Conservation (phyloP, 148 eudicot species). For the Camellia granthamiana region DNA sequence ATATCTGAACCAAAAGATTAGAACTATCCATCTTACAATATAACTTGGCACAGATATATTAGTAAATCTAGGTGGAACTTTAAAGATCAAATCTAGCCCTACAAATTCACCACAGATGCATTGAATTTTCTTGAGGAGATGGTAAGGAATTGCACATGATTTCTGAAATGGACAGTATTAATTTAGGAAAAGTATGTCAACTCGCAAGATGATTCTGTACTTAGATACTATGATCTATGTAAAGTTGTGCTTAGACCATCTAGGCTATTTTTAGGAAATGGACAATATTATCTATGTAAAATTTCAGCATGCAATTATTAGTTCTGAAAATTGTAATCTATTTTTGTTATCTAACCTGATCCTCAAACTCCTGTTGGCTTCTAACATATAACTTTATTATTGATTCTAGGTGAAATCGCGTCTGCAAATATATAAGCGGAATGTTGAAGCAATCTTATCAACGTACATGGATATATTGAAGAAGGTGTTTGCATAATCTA, state of each 20-base stretch:
- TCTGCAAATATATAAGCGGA: conserved; percentile 71
- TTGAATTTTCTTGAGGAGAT: background rate
- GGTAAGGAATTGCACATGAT: too few species aligned
- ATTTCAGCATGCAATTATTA: background rate
- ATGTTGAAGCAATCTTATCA: conserved; percentile 65
- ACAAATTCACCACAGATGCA: background rate
- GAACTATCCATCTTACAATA: background rate
- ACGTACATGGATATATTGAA: conserved; percentile 55
- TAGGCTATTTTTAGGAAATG: too few species aligned
- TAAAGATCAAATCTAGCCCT: background rate
- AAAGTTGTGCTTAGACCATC: background rate
- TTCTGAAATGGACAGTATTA: too few species aligned
- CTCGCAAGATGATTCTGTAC: too few species aligned
- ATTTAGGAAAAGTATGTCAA: too few species aligned
- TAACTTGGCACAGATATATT: background rate
- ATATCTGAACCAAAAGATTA: background rate
- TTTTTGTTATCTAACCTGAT: background rate
- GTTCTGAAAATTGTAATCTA: background rate
- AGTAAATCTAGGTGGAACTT: background rate
- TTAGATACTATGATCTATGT: too few species aligned
- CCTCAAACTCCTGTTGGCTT: background rate
- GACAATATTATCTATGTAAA: too few species aligned
- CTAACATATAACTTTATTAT: background rate
- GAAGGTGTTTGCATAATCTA: conserved; percentile 48
- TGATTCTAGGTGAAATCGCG: conserved; percentile 76